These are phyloP conservation scores for Elongisporangium undulatum DNA, from an alignment of 352 stramenopile species.

Conservation along the genomic window DNA sequence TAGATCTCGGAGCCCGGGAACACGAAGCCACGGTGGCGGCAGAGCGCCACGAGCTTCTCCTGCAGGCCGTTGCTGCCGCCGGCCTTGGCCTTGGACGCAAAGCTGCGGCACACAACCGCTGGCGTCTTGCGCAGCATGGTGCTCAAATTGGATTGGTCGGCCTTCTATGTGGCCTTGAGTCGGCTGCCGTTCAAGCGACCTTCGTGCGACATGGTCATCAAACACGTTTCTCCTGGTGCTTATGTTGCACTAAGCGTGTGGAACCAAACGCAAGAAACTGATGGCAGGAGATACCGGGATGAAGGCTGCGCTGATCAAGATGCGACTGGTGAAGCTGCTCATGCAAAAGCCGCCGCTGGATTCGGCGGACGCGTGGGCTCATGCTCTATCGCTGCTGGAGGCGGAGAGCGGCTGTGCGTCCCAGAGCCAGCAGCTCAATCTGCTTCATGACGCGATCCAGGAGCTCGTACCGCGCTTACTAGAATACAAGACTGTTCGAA, in stretches of 20 bases:
- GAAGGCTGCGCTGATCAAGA: conserved; percentile 2
- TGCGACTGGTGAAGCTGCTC: conserved; percentile 20
- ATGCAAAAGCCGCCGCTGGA: conserved; percentile 17
- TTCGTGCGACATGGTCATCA: conserved; percentile 8
- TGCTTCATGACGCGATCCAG: conserved; percentile 19
- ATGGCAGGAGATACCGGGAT: not conserved
- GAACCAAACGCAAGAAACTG: not conserved
- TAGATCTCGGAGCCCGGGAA: conserved; percentile 97
- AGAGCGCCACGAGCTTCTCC: conserved; percentile 79
- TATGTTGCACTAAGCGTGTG: not conserved
- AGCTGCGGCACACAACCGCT: conserved; percentile 16
- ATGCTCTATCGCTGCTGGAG: conserved; percentile 8
- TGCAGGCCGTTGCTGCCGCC: conserved; percentile 27
- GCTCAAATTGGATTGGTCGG: not conserved
- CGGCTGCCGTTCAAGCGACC: conserved; percentile 7
- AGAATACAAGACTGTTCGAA: conserved; percentile 32
- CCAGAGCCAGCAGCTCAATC: not conserved
- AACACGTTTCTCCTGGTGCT: not conserved
- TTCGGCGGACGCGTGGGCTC: conserved; percentile 17
- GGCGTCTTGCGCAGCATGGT: conserved; percentile 11
- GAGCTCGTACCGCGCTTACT: conserved; percentile 36
- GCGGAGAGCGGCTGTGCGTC: not conserved
- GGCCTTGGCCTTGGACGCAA: conserved; percentile 26
- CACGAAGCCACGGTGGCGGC: conserved; percentile 90
- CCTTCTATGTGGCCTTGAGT: conserved; percentile 3